Base-by-base conservation (phyloP, 2,329 filamentous ascomycete genomes). In the Sporothrix euskadiensis region DNA sequence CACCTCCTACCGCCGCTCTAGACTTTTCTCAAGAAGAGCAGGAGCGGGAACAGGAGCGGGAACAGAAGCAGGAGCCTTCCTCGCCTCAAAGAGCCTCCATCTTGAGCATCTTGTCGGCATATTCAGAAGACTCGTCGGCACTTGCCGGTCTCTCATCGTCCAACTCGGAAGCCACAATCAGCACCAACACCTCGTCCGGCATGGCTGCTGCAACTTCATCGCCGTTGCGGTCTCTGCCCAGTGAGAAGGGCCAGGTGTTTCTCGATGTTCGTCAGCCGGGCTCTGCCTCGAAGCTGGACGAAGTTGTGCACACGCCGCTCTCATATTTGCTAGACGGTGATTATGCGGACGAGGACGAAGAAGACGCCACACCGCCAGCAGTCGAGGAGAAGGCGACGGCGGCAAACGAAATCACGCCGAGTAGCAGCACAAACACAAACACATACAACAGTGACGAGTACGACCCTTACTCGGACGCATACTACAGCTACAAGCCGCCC, bases 41-140 rank as follows among this genome's bases (percentile, higher is more conserved):
- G 41, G 39, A 41, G 12, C 9, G 44, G 19, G 16, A 65, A 1
- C 35, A 26, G 35, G 65, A 35, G 9, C 32, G 32, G 16, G 56
- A 59, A 3, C 56, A 59, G 7, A n/a, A 26, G 9, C 39, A 76
- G 47, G 72, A 76, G 73, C 75, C 78, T 56, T 73, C 77, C 74
- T 71, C 80, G 0, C 54, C 66, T 68, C 69, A 73, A 75, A 59
- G 75, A 63, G 73, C 75, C 32, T 88, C 87, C 10, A 80, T 89
- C 70, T 87, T 84, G 16, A 89, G 87, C 78, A 80, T 89, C 12
- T 77, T 89, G 49, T 88, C 86, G 12, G 86, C 87, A 26, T 89
- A 89, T 77, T 85, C 85, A 69, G 81, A 73, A 30, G 71, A 69
- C 8, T 74, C 75, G 1, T 74, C 73, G 7, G 56, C 26, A 0